A percentile compares a stretch with the other conserved stretches of the same genome.
These are phyloP conservation scores for Ceratocystis variospora DNA, from an alignment of 2,329 filamentous ascomycete genomes.

Conservation along the genomic window DNA sequence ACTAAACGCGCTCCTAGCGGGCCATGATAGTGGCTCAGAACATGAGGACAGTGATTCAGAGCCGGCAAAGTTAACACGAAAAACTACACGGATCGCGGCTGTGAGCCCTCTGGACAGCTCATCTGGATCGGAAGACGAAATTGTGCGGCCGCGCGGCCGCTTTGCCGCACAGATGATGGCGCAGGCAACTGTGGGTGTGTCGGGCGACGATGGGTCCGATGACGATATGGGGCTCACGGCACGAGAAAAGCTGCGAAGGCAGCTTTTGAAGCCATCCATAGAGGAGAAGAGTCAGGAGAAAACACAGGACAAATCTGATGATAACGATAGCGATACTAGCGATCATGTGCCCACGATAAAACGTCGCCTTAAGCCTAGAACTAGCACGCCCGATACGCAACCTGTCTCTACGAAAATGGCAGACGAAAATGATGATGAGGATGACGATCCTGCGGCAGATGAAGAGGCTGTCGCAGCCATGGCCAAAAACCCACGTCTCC, in stretches of 20 bases:
- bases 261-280: conserved; percentile 22
- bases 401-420: conserved; percentile 20
- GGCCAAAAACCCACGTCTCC: conserved; percentile 45
- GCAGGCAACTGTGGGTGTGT: conserved; percentile 23
- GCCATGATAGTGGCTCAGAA: conserved; percentile 38
- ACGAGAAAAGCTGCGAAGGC: conserved; percentile 12
- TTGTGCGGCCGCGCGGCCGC: conserved; percentile 43
- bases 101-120: not conserved
- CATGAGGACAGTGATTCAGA: conserved; percentile 25
- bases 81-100: not conserved
- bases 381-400: conserved; percentile 25
- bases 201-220: conserved; percentile 30
- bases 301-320: conserved; percentile 25
- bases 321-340: conserved; percentile 28
- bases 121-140: conserved; percentile 24
- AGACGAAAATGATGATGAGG: conserved; percentile 24
- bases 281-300: conserved; percentile 24
- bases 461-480: conserved; percentile 35
- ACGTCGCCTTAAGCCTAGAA: conserved; percentile 18
- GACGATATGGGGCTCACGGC: conserved; percentile 20
- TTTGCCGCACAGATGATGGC: conserved; percentile 51
- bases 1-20: conserved; percentile 39
- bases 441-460: conserved; percentile 26
- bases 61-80: not conserved
- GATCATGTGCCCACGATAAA: conserved; percentile 20